phyloP scores from a whole-genome alignment of 371 early-diverging fungal genomes.

The Umbelopsis sp. region DNA sequence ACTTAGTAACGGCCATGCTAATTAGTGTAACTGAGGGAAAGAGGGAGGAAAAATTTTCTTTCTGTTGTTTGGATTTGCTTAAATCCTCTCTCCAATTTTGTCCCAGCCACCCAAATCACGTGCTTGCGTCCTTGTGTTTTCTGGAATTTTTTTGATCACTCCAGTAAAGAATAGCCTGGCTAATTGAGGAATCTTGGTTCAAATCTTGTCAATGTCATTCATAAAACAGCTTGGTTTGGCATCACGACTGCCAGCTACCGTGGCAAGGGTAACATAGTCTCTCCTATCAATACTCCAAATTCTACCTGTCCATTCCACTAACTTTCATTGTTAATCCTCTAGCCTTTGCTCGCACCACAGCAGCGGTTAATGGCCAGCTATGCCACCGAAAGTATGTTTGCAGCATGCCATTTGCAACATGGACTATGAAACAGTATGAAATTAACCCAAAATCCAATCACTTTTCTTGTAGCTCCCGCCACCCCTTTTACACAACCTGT shows the following conservation, averaged over 20 bases:
- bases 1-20: neutral
- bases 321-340: neutral
- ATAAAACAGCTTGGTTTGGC: slow-evolving; percentile 5
- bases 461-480: neutral
- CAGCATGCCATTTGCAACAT: neutral
- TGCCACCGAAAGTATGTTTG: neutral
- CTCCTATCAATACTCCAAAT: neutral
- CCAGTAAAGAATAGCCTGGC: neutral
- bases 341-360: slow-evolving; percentile 1
- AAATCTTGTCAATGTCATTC: neutral
- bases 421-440: neutral
- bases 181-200: neutral
- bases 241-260: slow-evolving; percentile 9
- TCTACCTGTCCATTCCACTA: neutral
- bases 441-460: neutral
- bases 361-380: slow-evolving; percentile 7
- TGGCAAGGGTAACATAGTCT: neutral
- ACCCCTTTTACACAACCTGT: slow-evolving; percentile 35
- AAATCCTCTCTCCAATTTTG: neutral
- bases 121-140: neutral
- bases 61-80: neutral
- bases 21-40: neutral
- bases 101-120: slow-evolving; percentile 12
- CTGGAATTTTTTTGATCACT: neutral
- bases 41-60: neutral